phyloP scores from a whole-genome alignment of 495 filamentous ascomycete species.

The Platismatia glauca region DNA sequence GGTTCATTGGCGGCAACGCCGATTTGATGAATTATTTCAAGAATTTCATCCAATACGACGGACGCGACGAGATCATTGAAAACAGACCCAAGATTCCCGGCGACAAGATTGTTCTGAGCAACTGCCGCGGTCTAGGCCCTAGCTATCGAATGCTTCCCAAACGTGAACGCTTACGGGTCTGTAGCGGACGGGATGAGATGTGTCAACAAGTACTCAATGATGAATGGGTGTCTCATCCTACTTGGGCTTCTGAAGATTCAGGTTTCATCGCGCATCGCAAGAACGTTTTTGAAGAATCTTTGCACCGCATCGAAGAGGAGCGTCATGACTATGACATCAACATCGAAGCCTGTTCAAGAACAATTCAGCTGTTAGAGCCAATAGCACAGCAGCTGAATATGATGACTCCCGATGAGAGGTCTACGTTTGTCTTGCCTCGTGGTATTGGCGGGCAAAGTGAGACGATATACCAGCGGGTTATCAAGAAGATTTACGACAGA shows the following conservation, averaged over 20 bases:
- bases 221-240: constrained; percentile 97
- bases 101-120: constrained; percentile 75
- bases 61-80: constrained; percentile 65
- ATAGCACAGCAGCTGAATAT: constrained; percentile 79
- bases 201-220: constrained; percentile 90
- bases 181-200: constrained; percentile 88
- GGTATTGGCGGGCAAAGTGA: constrained; percentile 89
- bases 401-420: constrained; percentile 61
- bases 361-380: constrained; percentile 89
- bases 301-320: constrained; percentile 96
- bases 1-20: constrained; percentile 77
- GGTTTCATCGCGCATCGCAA: constrained; percentile 97
- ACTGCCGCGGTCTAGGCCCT: constrained; percentile 85
- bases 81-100: constrained; percentile 63
- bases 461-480: constrained; percentile 88
- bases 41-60: constrained; percentile 61
- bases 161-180: constrained; percentile 75
- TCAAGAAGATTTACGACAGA: constrained; percentile 95
- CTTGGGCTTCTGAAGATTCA: constrained; percentile 97
- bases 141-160: constrained; percentile 91
- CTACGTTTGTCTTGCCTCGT: constrained; percentile 62
- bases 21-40: constrained; percentile 85
- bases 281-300: constrained; percentile 83
- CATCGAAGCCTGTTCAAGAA: constrained; percentile 86
- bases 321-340: constrained; percentile 98